Percentiles rank a stretch among this genome's conserved stretches.
Conservation (phyloP, 768 basidiomycete species). For the Nidularia pulvinata region DNA sequence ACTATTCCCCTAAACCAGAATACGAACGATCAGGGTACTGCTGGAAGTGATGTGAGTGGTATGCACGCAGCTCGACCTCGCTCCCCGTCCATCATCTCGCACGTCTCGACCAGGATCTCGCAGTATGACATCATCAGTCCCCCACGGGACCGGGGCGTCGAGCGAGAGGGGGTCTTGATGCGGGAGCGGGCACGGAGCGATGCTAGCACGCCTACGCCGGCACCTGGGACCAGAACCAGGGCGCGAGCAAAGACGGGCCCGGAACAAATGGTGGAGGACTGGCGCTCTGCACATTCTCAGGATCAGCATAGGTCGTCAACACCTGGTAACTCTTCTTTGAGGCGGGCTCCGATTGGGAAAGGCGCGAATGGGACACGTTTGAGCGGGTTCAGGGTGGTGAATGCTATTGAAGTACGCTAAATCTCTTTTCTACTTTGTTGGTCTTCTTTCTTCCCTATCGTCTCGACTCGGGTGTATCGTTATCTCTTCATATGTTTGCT, state of each 20-base stretch:
- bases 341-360: neutral
- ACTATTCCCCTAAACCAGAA: neutral
- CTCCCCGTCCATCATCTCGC: slow-evolving; percentile 20
- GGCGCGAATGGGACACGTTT: neutral
- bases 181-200: neutral
- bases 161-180: neutral
- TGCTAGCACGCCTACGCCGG: slow-evolving; percentile 1
- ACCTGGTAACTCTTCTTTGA: neutral
- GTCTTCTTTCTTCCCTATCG: neutral
- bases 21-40: neutral
- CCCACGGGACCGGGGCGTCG: slow-evolving; percentile 11
- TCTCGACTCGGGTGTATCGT: neutral
- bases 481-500: neutral
- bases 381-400: neutral
- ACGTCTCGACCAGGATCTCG: slow-evolving; percentile 31
- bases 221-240: neutral
- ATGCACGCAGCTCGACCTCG: slow-evolving; percentile 3
- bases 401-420: slow-evolving; percentile 3
- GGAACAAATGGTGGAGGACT: slow-evolving; percentile 25
- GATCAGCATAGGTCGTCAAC: neutral
- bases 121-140: slow-evolving; percentile 34
- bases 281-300: slow-evolving; percentile 16
- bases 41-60: neutral
- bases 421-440: neutral
- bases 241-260: slow-evolving; percentile 10